Percentiles rank a stretch among this genome's conserved stretches.
Evolutionary conservation across 2,329 filamentous ascomycete genomes (phyloP).

Genomic region (Penicillium hordei): DNA sequence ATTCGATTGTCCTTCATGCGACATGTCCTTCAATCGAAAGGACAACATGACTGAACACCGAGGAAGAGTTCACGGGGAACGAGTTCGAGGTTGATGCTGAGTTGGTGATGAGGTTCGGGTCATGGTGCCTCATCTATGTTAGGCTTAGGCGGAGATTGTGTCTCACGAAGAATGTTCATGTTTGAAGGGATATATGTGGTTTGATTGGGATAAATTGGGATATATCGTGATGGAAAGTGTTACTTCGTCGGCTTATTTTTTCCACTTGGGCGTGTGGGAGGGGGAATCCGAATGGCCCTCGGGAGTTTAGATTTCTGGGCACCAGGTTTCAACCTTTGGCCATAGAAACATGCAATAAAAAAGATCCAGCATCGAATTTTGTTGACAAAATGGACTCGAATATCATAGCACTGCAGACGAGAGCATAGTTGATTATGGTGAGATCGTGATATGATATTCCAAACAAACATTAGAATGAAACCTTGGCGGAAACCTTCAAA

Average conservation of each 20-base stretch:
- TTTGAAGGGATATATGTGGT: too few relatives aligned
- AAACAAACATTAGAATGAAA: not conserved
- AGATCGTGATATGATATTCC: too few relatives aligned
- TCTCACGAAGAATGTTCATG: not conserved
- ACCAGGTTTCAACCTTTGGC: not conserved
- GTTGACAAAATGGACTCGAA: fast-evolving
- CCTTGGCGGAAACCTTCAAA: not conserved
- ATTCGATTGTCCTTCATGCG: not conserved
- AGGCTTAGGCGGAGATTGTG: not conserved
- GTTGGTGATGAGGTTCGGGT: not conserved
- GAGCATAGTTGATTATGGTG: not conserved
- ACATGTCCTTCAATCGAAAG: not conserved
- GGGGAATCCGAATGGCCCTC: not conserved
- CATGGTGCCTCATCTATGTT: not conserved
- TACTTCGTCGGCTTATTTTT: not conserved
- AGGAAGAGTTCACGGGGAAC: not conserved
- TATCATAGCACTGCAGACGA: too few relatives aligned
- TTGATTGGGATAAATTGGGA: too few relatives aligned
- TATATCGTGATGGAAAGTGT: too few relatives aligned
- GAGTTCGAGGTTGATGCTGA: not conserved
- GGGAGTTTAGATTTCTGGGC: not conserved
- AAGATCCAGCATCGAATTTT: not conserved
- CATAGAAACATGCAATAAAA: not conserved
- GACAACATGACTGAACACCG: slow-evolving; percentile 2
- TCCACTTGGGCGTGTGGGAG: not conserved